phyloP scores from a whole-genome alignment of 179 eudicot species.

The Beta lomatogona region DNA sequence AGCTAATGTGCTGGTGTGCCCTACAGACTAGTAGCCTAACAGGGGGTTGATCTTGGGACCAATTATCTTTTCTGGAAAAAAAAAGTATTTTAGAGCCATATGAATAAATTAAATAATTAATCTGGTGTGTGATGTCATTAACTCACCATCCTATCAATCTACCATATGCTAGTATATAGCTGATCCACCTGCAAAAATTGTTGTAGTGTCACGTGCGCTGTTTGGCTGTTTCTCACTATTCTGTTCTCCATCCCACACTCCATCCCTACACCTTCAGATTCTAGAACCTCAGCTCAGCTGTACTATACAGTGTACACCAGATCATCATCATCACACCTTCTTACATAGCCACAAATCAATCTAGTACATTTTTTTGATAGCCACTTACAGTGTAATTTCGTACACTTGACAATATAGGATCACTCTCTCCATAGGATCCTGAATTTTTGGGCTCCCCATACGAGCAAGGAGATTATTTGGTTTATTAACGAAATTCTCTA shows the following conservation, averaged over 20 bases:
- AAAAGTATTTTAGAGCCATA: no score
- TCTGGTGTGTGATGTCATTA: constrained; percentile 22
- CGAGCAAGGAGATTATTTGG: constrained; percentile 26
- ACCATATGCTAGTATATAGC: constrained; percentile 16
- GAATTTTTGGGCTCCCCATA: constrained; percentile 24
- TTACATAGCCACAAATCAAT: background rate
- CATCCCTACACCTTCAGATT: constrained; percentile 4
- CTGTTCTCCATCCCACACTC: constrained; percentile 8
- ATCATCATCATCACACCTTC: background rate
- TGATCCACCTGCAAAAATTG: constrained; percentile 19
- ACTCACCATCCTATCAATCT: background rate
- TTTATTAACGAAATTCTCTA: no score
- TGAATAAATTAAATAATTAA: no score
- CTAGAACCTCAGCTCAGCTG: background rate
- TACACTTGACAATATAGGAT: background rate
- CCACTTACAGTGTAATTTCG: background rate
- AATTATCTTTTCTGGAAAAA: no score
- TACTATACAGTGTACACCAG: no score
- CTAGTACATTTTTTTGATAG: background rate
- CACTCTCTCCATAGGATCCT: constrained; percentile 24
- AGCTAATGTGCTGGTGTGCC: no score
- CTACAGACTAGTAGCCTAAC: no score
- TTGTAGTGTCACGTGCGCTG: constrained; percentile 33
- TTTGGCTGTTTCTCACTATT: background rate
- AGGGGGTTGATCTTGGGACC: no score